Base-by-base conservation (phyloP, 2,329 filamentous ascomycete genomes). In the Penicillium italicum region DNA sequence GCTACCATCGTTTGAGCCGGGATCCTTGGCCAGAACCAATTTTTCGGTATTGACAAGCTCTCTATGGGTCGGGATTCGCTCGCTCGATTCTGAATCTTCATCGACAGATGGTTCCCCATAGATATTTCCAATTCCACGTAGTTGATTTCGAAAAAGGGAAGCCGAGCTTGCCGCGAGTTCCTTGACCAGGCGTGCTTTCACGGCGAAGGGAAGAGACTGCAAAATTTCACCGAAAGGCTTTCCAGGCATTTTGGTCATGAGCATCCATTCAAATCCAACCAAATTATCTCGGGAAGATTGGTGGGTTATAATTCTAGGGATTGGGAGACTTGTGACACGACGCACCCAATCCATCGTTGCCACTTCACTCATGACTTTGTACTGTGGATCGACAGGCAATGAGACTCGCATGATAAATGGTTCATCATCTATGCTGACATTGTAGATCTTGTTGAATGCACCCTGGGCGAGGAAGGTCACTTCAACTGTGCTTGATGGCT, bases 221-320 rank as follows among this genome's bases (percentile, higher is more conserved):
- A 47, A 59, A 2, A 38, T 3, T 3, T 63, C 50, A 14, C 22
- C 12, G 12, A 55, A 43, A 11, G 48, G 48, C n/a, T 33, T 55
- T 36, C 55, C 52, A 8, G 58, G 40, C 46, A 58, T 24, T 55
- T 53, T 53, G 5, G 48, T 55, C 58, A 60, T 58, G 18, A 56
- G 5, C 2, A 60, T 60, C 58, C 55, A 60, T 60, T 61, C 62
- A 53, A 65, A 61, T 49, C 56, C 61, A 31, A 65, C 55, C 1
- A 30, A 33, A 42, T 48, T 65, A 5, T 61, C 33, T 18, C 55
- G 54, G 5, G 55, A 54, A 20, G 59, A 12, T 40, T 63, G 47
- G 24, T 59, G 55, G 34, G 51, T 28, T 34, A 63, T 41, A 18
- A 63, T 24, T 22, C 43, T 18, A 5, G 62, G 62, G 10, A 61